phyloP scores from a whole-genome alignment of 768 basidiomycete genomes.

The Antrodiella citrinella region DNA sequence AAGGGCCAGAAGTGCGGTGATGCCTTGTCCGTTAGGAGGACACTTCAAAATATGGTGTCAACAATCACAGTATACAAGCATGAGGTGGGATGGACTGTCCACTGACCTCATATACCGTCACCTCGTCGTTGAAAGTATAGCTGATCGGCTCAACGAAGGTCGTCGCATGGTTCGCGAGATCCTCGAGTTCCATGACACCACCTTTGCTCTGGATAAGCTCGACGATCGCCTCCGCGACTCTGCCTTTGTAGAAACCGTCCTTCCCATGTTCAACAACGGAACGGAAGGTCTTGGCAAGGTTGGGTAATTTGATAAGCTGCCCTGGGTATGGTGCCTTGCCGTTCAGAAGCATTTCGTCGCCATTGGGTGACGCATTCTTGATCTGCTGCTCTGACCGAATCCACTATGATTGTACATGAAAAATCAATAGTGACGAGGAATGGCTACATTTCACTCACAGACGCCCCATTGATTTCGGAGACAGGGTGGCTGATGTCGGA shows the following conservation, averaged over 20 bases:
- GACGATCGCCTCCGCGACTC: slow-evolving; percentile 83
- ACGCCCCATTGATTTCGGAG: slow-evolving; percentile 64
- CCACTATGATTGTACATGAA: no score
- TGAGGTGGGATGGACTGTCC: not conserved
- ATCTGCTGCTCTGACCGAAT: slow-evolving; percentile 59
- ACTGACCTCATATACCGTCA: slow-evolving; percentile 76
- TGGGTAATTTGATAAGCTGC: slow-evolving; percentile 73
- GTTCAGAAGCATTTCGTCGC: slow-evolving; percentile 78
- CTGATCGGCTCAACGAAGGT: slow-evolving; percentile 84
- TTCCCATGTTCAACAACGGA: slow-evolving; percentile 75
- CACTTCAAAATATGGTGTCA: slow-evolving; percentile 40
- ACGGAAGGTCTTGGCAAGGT: slow-evolving; percentile 78
- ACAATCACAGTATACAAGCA: not conserved
- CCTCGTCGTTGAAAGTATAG: slow-evolving; percentile 79
- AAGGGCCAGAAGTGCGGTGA: slow-evolving; percentile 87
- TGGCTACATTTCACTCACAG: slow-evolving; percentile 6
- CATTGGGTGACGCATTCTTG: slow-evolving; percentile 79
- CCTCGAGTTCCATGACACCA: slow-evolving; percentile 91
- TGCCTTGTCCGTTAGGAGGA: slow-evolving; percentile 95
- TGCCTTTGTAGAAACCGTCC: slow-evolving; percentile 90
- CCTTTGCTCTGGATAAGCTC: slow-evolving; percentile 79
- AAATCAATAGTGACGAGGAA: no score
- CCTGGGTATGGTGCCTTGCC: slow-evolving; percentile 81
- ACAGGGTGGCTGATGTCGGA: slow-evolving; percentile 62
- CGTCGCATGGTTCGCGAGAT: slow-evolving; percentile 77